phyloP scores from a whole-genome alignment of 306 rosid genomes.

The Fagus sylvatica region DNA sequence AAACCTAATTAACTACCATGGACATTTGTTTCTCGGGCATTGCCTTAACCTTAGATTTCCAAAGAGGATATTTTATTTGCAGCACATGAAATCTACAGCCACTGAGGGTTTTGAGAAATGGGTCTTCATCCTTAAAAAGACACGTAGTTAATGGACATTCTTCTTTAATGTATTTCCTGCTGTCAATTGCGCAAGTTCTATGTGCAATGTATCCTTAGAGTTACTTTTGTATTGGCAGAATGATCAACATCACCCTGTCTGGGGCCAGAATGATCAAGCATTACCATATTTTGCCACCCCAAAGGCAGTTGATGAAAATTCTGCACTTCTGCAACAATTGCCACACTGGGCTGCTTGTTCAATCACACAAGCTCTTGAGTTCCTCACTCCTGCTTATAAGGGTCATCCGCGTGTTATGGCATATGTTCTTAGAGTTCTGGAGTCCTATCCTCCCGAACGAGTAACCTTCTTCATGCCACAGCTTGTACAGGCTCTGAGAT shows the following conservation, averaged over 20 bases:
- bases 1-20: too few relatives aligned
- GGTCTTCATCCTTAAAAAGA: slow-evolving; percentile 18
- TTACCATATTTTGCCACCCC: slow-evolving; percentile 94
- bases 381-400: slow-evolving; percentile 91
- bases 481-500: slow-evolving; percentile 91
- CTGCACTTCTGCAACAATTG: slow-evolving; percentile 86
- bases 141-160: neutral
- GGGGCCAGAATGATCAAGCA: slow-evolving; percentile 98
- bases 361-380: slow-evolving; percentile 93
- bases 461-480: slow-evolving; percentile 99
- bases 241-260: slow-evolving; percentile 80
- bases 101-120: slow-evolving; percentile 10
- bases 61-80: slow-evolving; percentile 22
- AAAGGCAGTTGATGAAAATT: slow-evolving; percentile 88
- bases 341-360: slow-evolving; percentile 99
- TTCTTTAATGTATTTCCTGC: slow-evolving; percentile 12
- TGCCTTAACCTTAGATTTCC: too few relatives aligned
- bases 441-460: slow-evolving; percentile 91
- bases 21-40: too few relatives aligned
- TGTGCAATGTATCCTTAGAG: slow-evolving; percentile 24
- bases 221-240: slow-evolving; percentile 50
- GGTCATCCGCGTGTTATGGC: slow-evolving; percentile 99
- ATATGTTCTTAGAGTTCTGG: slow-evolving; percentile 90
- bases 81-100: slow-evolving; percentile 20
- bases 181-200: slow-evolving; percentile 12